phyloP scores from a whole-genome alignment of 108 stramenopile species.

The Schizochytrium sp. region DNA sequence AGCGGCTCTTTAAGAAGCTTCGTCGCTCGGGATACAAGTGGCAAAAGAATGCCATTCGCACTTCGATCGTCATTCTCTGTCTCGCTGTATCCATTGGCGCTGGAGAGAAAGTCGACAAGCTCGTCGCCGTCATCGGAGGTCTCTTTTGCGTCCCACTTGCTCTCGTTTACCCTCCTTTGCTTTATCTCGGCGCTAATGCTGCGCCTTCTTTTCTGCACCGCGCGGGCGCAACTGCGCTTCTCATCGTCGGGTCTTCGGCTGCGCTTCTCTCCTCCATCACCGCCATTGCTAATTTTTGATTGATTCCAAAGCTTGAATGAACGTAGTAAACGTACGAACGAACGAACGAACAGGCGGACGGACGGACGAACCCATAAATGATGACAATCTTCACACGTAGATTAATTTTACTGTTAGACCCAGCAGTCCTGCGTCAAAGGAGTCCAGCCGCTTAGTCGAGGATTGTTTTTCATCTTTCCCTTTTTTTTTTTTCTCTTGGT shows the following conservation, averaged over 20 bases:
- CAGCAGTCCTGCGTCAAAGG: no score
- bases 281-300: not conserved
- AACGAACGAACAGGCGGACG: no score
- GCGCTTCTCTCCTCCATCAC: not conserved
- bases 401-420: no score
- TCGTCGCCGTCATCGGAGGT: not conserved
- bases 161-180: not conserved
- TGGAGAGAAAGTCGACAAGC: conserved; percentile 5
- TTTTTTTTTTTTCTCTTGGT: no score
- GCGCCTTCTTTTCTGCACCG: not conserved
- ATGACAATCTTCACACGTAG: no score
- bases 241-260: not conserved
- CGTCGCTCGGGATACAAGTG: conserved; percentile 14
- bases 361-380: no score
- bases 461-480: no score
- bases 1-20: conserved; percentile 7
- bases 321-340: no score
- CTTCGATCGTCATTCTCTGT: not conserved
- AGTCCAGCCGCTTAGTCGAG: no score
- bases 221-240: not conserved
- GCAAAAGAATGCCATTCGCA: conserved; percentile 13
- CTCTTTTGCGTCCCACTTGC: conserved; percentile 10
- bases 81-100: not conserved
- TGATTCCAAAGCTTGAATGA: no score
- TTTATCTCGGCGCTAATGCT: not conserved